phyloP scores from a whole-genome alignment of 495 filamentous ascomycete genomes.

The Neurospora cerealis region DNA sequence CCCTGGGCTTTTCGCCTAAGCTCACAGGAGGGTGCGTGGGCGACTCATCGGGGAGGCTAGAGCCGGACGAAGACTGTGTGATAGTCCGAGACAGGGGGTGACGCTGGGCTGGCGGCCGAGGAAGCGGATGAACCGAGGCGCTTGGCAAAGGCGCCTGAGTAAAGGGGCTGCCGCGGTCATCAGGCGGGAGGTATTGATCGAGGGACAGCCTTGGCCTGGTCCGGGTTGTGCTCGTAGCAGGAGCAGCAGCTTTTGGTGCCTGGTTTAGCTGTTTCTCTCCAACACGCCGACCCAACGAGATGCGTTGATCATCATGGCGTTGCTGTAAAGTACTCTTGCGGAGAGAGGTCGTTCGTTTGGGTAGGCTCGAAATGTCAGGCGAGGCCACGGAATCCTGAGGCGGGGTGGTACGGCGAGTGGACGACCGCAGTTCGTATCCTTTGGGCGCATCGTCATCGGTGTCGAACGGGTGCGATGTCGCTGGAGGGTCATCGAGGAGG shows the following conservation, averaged over 20 bases:
- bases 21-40: constrained; percentile 55
- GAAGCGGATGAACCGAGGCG: constrained; percentile 43
- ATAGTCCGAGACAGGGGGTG: constrained; percentile 81
- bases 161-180: constrained; percentile 55
- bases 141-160: constrained; percentile 42
- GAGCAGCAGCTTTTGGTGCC: constrained; percentile 35
- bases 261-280: constrained; percentile 35
- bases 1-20: constrained; percentile 36
- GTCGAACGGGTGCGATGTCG: constrained; percentile 23
- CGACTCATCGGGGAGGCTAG: constrained; percentile 66
- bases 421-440: constrained; percentile 34
- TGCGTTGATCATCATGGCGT: constrained; percentile 52
- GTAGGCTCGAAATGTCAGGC: constrained; percentile 9
- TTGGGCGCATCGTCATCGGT: constrained; percentile 35
- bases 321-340: constrained; percentile 83
- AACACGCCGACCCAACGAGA: constrained; percentile 43
- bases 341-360: constrained; percentile 56
- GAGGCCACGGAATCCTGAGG: constrained; percentile 7
- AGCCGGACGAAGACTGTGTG: constrained; percentile 73
- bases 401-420: constrained; percentile 15
- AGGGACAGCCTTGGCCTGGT: constrained; percentile 64
- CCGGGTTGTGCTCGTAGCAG: constrained; percentile 29
- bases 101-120: constrained; percentile 42
- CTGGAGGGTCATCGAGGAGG: constrained; percentile 54
- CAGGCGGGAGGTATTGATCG: constrained; percentile 57